Conservation (phyloP, 192 early-diverging fungal species). For the Mortierella alpina region DNA sequence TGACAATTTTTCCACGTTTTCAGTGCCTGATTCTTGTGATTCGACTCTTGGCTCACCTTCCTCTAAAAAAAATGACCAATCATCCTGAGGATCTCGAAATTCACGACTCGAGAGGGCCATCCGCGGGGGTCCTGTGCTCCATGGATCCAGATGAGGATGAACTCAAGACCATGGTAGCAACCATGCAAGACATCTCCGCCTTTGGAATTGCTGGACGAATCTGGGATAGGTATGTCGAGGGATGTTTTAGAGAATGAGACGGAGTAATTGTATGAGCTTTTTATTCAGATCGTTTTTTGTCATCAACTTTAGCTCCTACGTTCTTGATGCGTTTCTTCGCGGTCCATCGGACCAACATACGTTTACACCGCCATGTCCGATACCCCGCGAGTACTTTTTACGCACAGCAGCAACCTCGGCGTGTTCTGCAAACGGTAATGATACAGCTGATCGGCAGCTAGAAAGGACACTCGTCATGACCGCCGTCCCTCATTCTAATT, state of each 20-base stretch:
- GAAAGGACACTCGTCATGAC: too few relatives aligned
- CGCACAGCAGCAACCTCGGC: neutral
- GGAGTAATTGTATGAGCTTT: neutral
- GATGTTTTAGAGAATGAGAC: neutral
- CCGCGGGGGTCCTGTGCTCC: neutral
- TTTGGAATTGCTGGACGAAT: slow-evolving; percentile 66
- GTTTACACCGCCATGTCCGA: slow-evolving; percentile 52
- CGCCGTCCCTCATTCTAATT: neutral
- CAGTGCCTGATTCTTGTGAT: too few relatives aligned
- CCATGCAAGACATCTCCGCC: slow-evolving; percentile 56
- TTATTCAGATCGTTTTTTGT: neutral
- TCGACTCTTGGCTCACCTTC: too few relatives aligned
- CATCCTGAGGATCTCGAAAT: slow-evolving; percentile 36
- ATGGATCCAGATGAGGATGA: slow-evolving; percentile 2
- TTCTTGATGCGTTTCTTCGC: slow-evolving; percentile 53
- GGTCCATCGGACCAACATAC: slow-evolving; percentile 26
- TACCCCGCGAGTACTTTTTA: slow-evolving; percentile 53
- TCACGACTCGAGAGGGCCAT: slow-evolving; percentile 28
- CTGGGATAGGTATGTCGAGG: slow-evolving; percentile 58
- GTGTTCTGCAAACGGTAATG: neutral
- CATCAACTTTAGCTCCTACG: slow-evolving; percentile 54
- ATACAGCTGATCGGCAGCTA: neutral
- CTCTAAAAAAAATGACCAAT: slow-evolving; percentile 48
- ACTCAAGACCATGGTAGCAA: slow-evolving; percentile 1
- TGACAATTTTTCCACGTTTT: too few relatives aligned